Evolutionary conservation across 164 flowering plant genomes (phyloP).

Genomic region (Magnolia kwangsiensis): DNA sequence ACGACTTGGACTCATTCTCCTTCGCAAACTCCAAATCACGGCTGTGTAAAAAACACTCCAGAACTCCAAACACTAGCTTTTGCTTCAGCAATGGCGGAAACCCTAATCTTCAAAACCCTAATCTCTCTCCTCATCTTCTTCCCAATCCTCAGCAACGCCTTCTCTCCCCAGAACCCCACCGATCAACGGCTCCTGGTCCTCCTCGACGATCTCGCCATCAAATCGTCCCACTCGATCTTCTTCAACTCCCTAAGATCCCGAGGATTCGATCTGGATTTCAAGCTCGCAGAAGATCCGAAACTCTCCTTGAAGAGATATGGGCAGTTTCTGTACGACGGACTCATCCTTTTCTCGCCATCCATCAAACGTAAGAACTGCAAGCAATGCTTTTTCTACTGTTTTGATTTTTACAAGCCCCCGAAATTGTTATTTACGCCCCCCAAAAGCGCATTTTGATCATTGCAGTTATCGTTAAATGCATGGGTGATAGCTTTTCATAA

Average conservation of each 20-base stretch:
- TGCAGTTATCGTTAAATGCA: no score
- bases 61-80: not conserved
- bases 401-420: not conserved
- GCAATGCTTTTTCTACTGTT: not conserved
- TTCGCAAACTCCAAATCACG: not conserved
- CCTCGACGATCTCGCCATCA: conserved; percentile 70
- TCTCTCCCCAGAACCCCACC: conserved; percentile 63
- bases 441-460: no score
- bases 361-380: conserved; percentile 44
- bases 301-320: conserved; percentile 81
- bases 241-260: conserved; percentile 73
- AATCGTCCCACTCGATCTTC: conserved; percentile 84
- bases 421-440: no score
- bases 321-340: conserved; percentile 75
- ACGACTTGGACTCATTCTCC: conserved; percentile 6
- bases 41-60: not conserved
- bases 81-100: conserved; percentile 17
- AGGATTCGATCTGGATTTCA: conserved; percentile 81
- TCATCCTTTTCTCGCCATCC: conserved; percentile 71
- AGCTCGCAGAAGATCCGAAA: conserved; percentile 81
- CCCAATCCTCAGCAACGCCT: conserved; percentile 41
- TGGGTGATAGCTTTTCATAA: no score
- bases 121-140: conserved; percentile 23
- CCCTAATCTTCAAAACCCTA: conserved; percentile 18
- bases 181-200: conserved; percentile 65